Percentiles rank a stretch among this genome's conserved stretches.
phyloP scores from a whole-genome alignment of 108 stramenopile genomes.

The Chaetoceros tenuissimus region DNA sequence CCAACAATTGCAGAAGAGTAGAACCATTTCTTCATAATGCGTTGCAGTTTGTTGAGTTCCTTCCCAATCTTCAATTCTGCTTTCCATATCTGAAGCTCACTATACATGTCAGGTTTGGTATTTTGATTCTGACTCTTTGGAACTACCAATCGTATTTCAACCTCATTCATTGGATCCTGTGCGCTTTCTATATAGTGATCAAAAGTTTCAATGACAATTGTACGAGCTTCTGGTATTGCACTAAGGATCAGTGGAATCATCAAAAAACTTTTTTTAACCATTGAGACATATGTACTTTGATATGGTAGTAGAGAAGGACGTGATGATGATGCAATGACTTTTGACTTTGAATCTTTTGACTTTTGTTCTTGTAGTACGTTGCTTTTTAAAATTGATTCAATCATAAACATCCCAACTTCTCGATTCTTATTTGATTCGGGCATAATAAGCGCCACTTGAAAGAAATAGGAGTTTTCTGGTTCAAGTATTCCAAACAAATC shows the following conservation, averaged over 20 bases:
- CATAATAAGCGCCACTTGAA: slow-evolving; percentile 50
- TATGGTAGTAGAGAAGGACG: slow-evolving; percentile 60
- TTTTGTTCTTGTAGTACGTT: not conserved
- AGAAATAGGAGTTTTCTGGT: slow-evolving; percentile 38
- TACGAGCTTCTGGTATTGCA: slow-evolving; percentile 51
- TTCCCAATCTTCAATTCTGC: slow-evolving; percentile 61
- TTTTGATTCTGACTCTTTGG: slow-evolving; percentile 19
- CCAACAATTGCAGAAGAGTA: slow-evolving; percentile 51
- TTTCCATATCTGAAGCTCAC: slow-evolving; percentile 21
- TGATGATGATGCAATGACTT: slow-evolving; percentile 49
- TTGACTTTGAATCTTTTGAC: not conserved
- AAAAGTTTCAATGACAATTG: slow-evolving; percentile 47
- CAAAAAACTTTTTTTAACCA: slow-evolving; percentile 37
- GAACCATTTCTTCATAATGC: slow-evolving; percentile 51
- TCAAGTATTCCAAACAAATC: slow-evolving; percentile 23
- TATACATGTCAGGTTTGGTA: not conserved
- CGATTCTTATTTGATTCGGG: slow-evolving; percentile 61
- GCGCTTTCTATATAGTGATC: slow-evolving; percentile 60
- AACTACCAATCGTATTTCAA: slow-evolving; percentile 25
- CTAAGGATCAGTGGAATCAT: slow-evolving; percentile 54
- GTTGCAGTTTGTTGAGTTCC: slow-evolving; percentile 52
- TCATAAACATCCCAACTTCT: slow-evolving; percentile 50
- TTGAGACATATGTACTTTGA: slow-evolving; percentile 49
- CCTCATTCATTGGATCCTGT: slow-evolving; percentile 20
- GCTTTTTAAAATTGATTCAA: slow-evolving; percentile 23